Evolutionary conservation across 164 flowering plant genomes (phyloP), one percentile per base, ranked within the genome.

Genomic region (Brasenia schreberi): DNA sequence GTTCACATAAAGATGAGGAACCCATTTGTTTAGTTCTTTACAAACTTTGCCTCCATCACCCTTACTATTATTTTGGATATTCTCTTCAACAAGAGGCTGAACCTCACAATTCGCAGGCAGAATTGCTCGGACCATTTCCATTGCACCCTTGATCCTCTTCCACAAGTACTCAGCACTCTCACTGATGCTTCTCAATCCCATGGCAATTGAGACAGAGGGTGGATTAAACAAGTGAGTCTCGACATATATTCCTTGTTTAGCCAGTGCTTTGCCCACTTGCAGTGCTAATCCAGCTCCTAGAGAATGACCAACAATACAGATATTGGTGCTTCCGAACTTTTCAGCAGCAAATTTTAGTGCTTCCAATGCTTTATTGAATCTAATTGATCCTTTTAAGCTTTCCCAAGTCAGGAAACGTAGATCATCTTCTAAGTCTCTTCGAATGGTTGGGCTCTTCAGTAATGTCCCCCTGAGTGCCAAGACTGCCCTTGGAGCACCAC

Each of bases 191-290:
- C 81, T 85, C 17, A 91, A 33, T 65, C 95, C 82, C 87, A 83
- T 84, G 19, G 97, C 90, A 2, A 91, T 67, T 1, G 98, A 94
- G 74, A 91, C 85, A 5, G 98, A 91, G 9, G 98, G 98, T 5
- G 98, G 98, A 68, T 94, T 91, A 73, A 94, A 94, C 79, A 94
- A 72, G 81, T 94, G 98, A 18, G 95, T 75, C 71, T 94, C 98
- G 27, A 94, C 84, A 75, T 65, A 86, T 7, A 91, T 70, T 18
- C 96, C 88, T 70, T 87, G 83, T 75, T 94, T 87, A 10, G 98
- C 98, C 62, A 91, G 68, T 52, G 84, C 82, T 71, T 87, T 89
- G 39, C 97, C 97, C 5, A 89, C 87, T 75, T 94, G 96, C n/a
- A 94, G 90, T 49, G 95, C 92, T 74, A 94, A 86, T 5, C 97